Conservation (phyloP, 2,329 filamentous ascomycete species). For the Colletotrichum coccodes region DNA sequence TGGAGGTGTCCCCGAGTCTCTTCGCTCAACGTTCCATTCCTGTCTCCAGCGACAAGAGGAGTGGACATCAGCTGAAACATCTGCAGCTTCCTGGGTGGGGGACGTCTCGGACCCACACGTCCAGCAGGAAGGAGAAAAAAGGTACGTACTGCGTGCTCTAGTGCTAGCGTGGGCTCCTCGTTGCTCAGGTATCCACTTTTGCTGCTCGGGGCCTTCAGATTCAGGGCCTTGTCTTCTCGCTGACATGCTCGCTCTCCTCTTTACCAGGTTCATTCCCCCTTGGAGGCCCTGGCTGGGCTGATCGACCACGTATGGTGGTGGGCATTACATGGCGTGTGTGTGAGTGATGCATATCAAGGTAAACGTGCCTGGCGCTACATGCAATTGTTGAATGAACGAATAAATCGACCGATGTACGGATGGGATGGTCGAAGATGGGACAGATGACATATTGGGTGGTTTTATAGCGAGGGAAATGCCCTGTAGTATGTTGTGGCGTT, state of each 20-base stretch:
- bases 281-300: not conserved
- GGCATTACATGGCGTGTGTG: not conserved
- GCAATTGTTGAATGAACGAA: constrained; percentile 2
- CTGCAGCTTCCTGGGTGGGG: constrained; percentile 20
- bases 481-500: not conserved
- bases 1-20: constrained; percentile 29
- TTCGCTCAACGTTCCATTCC: constrained; percentile 29
- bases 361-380: not conserved
- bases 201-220: not conserved
- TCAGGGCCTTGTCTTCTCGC: not conserved
- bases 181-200: not conserved
- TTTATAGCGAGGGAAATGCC: constrained; percentile 4
- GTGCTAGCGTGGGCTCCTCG: not conserved
- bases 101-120: not conserved
- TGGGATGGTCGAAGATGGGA: constrained; percentile 30
- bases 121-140: not conserved
- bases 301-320: not conserved
- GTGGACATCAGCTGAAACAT: constrained; percentile 35
- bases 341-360: not conserved
- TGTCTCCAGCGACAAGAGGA: constrained; percentile 33
- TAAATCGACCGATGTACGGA: constrained; percentile 11
- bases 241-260: not conserved
- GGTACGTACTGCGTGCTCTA: not conserved
- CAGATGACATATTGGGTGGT: constrained; percentile 9
- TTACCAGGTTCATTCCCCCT: not conserved